phyloP scores from a whole-genome alignment of 805 yeast species.

The Suhomyces faveliae region DNA sequence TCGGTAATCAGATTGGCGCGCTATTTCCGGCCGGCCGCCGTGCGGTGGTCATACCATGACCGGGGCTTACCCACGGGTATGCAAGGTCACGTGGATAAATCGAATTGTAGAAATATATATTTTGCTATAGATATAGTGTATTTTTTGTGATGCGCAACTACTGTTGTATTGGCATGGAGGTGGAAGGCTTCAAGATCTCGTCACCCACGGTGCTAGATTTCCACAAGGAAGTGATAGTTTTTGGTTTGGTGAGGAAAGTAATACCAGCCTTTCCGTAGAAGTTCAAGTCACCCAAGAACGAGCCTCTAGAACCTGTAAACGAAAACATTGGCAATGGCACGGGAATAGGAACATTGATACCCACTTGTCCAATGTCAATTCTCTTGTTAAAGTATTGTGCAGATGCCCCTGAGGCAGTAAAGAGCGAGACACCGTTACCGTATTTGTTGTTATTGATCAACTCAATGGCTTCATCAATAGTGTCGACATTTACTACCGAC shows the following conservation, averaged over 20 bases:
- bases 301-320: conserved; percentile 73
- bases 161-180: conserved; percentile 67
- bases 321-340: conserved; percentile 82
- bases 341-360: conserved; percentile 76
- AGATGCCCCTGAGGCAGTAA: conserved; percentile 67
- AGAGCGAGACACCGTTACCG: conserved; percentile 72
- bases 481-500: conserved; percentile 57
- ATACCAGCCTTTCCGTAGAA: conserved; percentile 78
- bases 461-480: conserved; percentile 66
- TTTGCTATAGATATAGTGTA: not conserved
- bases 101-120: not conserved
- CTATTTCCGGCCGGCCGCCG: not conserved
- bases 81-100: not conserved
- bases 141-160: conserved; percentile 12
- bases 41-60: not conserved
- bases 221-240: conserved; percentile 74
- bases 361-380: conserved; percentile 74
- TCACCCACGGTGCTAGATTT: conserved; percentile 48
- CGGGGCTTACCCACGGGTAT: conserved; percentile 1
- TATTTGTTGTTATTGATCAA: conserved; percentile 56
- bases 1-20: not conserved
- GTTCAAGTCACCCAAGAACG: conserved; percentile 76
- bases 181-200: conserved; percentile 51
- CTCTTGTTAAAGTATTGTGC: conserved; percentile 68
- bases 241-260: conserved; percentile 68